Evolutionary conservation across 2,329 filamentous ascomycete genomes (phyloP).

Genomic region (Tolypocladium amazonense): DNA sequence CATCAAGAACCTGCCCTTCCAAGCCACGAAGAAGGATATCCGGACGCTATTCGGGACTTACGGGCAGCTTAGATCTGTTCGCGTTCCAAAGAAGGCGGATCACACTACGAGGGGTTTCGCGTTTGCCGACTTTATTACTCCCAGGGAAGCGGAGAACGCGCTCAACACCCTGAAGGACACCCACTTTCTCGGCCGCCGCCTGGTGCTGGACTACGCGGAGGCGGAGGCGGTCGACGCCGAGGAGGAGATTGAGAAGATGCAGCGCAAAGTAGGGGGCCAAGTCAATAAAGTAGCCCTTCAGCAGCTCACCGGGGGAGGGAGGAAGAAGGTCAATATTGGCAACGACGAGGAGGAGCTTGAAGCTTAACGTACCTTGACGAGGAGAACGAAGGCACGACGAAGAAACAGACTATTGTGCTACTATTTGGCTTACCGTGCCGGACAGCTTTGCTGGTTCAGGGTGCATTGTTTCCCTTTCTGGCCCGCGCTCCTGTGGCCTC

Average conservation of each 20-base stretch:
- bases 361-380: slow-evolving; percentile 12
- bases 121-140: slow-evolving; percentile 90
- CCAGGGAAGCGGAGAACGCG: slow-evolving; percentile 81
- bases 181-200: slow-evolving; percentile 78
- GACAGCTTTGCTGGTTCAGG: slow-evolving; percentile 3
- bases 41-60: slow-evolving; percentile 78
- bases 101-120: slow-evolving; percentile 83
- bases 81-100: slow-evolving; percentile 92
- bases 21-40: slow-evolving; percentile 87
- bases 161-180: slow-evolving; percentile 87
- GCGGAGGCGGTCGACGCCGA: slow-evolving; percentile 85
- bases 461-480: slow-evolving; percentile 1
- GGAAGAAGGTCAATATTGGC: slow-evolving; percentile 82
- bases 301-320: slow-evolving; percentile 70
- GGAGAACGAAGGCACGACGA: slow-evolving; percentile 4
- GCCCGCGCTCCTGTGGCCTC: slow-evolving; percentile 4
- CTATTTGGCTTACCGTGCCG: slow-evolving; percentile 9
- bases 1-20: slow-evolving; percentile 97
- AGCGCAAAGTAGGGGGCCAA: slow-evolving; percentile 87
- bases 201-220: slow-evolving; percentile 87
- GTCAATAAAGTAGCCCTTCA: slow-evolving; percentile 84
- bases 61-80: slow-evolving; percentile 83
- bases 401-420: slow-evolving; percentile 9
- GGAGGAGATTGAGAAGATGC: slow-evolving; percentile 93
- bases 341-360: slow-evolving; percentile 53